Conservation (phyloP, 1,284 basidiomycete genomes). For the Naganishia cerealis region DNA sequence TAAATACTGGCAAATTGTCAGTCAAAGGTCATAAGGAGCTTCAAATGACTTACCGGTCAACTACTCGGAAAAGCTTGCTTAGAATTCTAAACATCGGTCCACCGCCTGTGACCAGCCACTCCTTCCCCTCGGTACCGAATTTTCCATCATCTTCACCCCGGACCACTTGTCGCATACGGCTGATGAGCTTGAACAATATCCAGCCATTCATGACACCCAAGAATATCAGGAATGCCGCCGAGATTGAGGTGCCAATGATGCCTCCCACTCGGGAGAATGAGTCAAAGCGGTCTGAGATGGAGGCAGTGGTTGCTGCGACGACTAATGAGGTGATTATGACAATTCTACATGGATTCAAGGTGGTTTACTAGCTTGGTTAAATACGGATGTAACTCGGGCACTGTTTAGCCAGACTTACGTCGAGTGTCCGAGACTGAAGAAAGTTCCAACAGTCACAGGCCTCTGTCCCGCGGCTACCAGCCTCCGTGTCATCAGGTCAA, state of each 20-base stretch:
- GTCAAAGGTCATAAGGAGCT: no score
- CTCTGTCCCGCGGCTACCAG: conserved; percentile 31
- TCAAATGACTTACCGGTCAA: conserved; percentile 25
- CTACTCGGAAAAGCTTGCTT: conserved; percentile 29
- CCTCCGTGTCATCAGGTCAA: conserved; percentile 32
- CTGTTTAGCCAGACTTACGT: conserved; percentile 18
- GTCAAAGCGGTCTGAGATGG: conserved; percentile 25
- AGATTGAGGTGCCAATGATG: conserved; percentile 33
- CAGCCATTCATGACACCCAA: conserved; percentile 30
- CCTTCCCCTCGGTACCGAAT: conserved; percentile 24
- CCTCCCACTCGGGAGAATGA: conserved; percentile 29
- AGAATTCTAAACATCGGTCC: conserved; percentile 31
- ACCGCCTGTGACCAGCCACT: conserved; percentile 22
- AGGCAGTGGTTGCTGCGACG: conserved; percentile 27
- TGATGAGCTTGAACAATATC: conserved; percentile 26
- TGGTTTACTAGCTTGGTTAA: no score
- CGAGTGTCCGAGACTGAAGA: conserved; percentile 33
- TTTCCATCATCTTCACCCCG: conserved; percentile 24
- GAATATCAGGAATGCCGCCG: conserved; percentile 29
- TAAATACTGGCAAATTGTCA: background rate
- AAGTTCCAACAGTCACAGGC: conserved; percentile 33
- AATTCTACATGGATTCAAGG: conserved; percentile 1
- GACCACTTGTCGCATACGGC: conserved; percentile 12
- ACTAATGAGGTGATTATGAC: conserved; percentile 32
- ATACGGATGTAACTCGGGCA: no score